Evolutionary conservation across 257 asterid species (phyloP), one percentile per base, ranked within the genome.

Genomic region (Striga asiatica): DNA sequence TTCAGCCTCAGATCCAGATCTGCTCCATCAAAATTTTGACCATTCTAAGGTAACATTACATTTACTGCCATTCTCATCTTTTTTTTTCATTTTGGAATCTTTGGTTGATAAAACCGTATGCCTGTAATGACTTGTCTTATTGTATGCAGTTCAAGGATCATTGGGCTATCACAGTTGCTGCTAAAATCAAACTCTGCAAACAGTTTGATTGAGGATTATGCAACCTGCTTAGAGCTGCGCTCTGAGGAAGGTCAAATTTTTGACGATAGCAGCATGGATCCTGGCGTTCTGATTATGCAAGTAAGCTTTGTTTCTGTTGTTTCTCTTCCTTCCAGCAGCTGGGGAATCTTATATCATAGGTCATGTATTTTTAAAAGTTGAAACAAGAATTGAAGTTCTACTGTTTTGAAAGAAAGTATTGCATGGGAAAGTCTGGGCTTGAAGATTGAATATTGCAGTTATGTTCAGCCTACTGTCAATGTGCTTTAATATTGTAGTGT

Each of bases 141-240:
- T 60, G 54, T 23, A 31, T 79, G 68, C 94, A 92, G 98, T 74
- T 81, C 94, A 45, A 88, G 95, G 16, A 78, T 92, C 89, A 74
- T 65, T 70, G 97, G 98, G 72, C 95, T 92, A 58, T 71, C 93
- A 50, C 94, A 78, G 77, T 76, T 88, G 81, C 89, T 92, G 29
- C 64, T 92, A 57, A 82, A 84, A 79, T 68, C 83, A 42, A 80
- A 74, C 71, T 75, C 83, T 60, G 85, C 94, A 21, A 78, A 61
- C 60, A 67, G 74, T 38, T 74, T 92, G 78, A 69, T 81, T 53
- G 98, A 88, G 78, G 98, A 92, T 76, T 92, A 88, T 74, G 97
- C 98, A 50, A 75, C 95, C 59, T 88, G 97, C 86, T 77, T 92
- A 69, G 98, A 92, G 81, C 67, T 82, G 45, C 83, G 97, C 45